Conservation (phyloP, 2,329 filamentous ascomycete species). For the Penicillium brevicompactum region DNA sequence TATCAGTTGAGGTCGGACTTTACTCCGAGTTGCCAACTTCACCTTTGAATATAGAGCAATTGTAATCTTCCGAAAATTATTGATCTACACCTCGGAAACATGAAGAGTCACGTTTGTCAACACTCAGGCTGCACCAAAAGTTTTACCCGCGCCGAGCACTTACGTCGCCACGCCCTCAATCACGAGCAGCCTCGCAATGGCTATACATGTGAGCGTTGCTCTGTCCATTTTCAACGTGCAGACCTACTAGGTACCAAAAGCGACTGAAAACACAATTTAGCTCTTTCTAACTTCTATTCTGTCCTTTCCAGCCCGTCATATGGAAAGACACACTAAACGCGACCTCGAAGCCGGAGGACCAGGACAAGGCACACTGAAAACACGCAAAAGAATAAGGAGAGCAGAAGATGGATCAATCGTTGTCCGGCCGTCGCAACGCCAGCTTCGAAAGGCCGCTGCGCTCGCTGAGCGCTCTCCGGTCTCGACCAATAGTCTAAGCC, state of each 20-base stretch:
- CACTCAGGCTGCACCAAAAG: constrained; percentile 27
- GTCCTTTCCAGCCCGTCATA: constrained; percentile 56
- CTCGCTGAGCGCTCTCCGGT: not conserved
- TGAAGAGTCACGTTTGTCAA: constrained; percentile 18
- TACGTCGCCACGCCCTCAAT: constrained; percentile 61
- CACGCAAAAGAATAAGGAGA: constrained; percentile 53
- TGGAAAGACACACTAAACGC: constrained; percentile 54
- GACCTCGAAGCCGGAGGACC: constrained; percentile 54
- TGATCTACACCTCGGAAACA: not conserved
- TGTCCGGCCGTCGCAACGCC: constrained; percentile 37
- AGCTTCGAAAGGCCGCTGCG: constrained; percentile 11
- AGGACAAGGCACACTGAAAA: constrained; percentile 51
- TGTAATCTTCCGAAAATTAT: not conserved
- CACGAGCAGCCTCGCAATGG: constrained; percentile 54
- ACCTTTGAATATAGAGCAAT: not conserved
- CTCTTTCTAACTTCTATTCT: not conserved
- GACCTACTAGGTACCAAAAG: constrained; percentile 57
- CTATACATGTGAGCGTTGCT: constrained; percentile 59
- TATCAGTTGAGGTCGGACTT: constrained; percentile 16
- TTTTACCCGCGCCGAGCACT: constrained; percentile 61
- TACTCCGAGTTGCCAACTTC: not conserved
- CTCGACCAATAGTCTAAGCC: constrained; percentile 16
- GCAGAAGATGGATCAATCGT: constrained; percentile 52
- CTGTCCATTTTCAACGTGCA: constrained; percentile 62
- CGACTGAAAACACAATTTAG: not conserved